Conservation (phyloP, 352 stramenopile species). For the Phytophthora quininea region DNA sequence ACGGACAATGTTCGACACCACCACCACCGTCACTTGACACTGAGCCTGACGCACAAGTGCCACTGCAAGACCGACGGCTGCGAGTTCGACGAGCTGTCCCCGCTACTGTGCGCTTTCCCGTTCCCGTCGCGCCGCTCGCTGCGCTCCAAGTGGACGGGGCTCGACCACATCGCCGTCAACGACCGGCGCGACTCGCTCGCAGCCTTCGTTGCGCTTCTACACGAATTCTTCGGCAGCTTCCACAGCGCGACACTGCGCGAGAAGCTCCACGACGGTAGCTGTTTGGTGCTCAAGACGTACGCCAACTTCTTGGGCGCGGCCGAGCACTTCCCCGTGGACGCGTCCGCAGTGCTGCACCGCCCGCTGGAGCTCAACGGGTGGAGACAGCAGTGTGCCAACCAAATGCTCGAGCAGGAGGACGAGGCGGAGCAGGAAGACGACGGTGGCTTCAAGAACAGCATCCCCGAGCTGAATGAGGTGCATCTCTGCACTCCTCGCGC, state of each 20-base stretch:
- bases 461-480: constrained; percentile 24
- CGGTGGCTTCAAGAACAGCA: constrained; percentile 6
- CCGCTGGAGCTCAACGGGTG: constrained; percentile 55
- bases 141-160: constrained; percentile 34
- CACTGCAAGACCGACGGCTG: constrained; percentile 42
- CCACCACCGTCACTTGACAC: constrained; percentile 15
- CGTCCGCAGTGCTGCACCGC: constrained; percentile 38
- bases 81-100: constrained; percentile 50
- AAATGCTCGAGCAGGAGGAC: constrained; percentile 51
- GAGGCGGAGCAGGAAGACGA: constrained; percentile 15
- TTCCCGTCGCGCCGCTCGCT: constrained; percentile 45
- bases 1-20: background rate
- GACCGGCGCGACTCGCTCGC: constrained; percentile 46
- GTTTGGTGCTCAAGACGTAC: constrained; percentile 54
- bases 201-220: constrained; percentile 46
- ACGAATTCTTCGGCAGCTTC: constrained; percentile 52
- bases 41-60: constrained; percentile 28
- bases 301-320: constrained; percentile 52
- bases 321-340: constrained; percentile 49
- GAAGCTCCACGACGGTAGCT: constrained; percentile 47
- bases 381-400: constrained; percentile 57
- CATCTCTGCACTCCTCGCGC: constrained; percentile 19
- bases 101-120: constrained; percentile 38
- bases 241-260: constrained; percentile 33
- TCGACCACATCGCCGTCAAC: constrained; percentile 38